Conservation (phyloP, 768 basidiomycete genomes). For the Suillus decipiens region DNA sequence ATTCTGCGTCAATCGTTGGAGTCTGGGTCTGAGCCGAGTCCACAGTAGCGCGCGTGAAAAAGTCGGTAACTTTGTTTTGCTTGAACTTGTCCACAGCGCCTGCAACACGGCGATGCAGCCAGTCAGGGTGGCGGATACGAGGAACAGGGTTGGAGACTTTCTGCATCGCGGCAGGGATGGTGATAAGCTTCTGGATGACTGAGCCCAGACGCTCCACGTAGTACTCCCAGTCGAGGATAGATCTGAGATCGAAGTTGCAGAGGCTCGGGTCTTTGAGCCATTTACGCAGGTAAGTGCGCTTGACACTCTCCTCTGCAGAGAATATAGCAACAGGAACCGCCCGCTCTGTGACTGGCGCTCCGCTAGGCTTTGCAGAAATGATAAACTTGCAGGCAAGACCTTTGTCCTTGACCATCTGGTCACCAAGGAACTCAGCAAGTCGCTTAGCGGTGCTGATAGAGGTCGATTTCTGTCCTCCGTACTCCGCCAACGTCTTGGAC, state of each 20-base stretch:
- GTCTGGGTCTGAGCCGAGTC: slow-evolving; percentile 13
- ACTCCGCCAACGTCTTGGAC: slow-evolving; percentile 95
- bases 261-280: slow-evolving; percentile 96
- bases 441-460: slow-evolving; percentile 96
- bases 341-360: slow-evolving; percentile 95
- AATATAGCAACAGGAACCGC: slow-evolving; percentile 98
- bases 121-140: slow-evolving; percentile 94
- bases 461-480: slow-evolving; percentile 95
- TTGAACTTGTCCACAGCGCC: slow-evolving; percentile 94
- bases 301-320: slow-evolving; percentile 90
- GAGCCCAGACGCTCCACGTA: slow-evolving; percentile 98
- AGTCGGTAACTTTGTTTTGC: slow-evolving; percentile 96
- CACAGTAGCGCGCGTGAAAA: slow-evolving; percentile 53
- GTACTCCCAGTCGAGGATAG: slow-evolving; percentile 97
- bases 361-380: slow-evolving; percentile 90
- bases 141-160: slow-evolving; percentile 96
- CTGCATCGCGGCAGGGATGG: slow-evolving; percentile 98
- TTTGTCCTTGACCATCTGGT: slow-evolving; percentile 99
- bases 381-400: slow-evolving; percentile 99
- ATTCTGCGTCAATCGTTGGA: slow-evolving; percentile 17
- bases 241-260: slow-evolving; percentile 84
- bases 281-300: slow-evolving; percentile 86
- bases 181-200: slow-evolving; percentile 98
- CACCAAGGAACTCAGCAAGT: slow-evolving; percentile 94
- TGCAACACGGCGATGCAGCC: slow-evolving; percentile 90